Conservation (phyloP, 345 rosid genomes). For the Laguncularia racemosa region DNA sequence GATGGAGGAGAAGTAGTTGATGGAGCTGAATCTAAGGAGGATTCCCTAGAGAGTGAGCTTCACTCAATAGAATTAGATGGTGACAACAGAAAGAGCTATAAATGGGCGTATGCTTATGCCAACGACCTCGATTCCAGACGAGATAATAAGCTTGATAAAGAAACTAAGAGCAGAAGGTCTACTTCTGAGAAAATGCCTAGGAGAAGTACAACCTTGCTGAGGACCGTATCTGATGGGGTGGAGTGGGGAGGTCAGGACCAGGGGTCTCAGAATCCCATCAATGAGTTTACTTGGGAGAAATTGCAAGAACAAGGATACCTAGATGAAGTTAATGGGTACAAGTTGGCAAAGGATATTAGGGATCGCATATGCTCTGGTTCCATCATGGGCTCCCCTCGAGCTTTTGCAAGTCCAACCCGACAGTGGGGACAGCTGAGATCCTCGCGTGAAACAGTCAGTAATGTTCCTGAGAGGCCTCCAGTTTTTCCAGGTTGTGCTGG, state of each 20-base stretch:
- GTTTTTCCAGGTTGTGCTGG: constrained; percentile 35
- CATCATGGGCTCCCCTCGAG: constrained; percentile 38
- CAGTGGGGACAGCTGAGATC: constrained; percentile 15
- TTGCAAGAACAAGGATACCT: constrained; percentile 30
- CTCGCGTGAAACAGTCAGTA: constrained; percentile 20
- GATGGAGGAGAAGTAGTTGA: constrained; percentile 67
- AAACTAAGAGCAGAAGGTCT: constrained; percentile 53
- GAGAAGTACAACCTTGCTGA: constrained; percentile 55
- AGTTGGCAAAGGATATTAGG: constrained; percentile 50
- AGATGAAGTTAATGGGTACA: constrained; percentile 65
- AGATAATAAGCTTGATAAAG: constrained; percentile 24
- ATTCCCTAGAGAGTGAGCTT: constrained; percentile 76
- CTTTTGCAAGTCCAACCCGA: constrained; percentile 43
- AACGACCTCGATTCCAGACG: constrained; percentile 27
- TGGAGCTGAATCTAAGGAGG: constrained; percentile 40
- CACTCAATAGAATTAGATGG: constrained; percentile 78
- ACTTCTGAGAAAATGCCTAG: constrained; percentile 43
- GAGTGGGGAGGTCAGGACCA: constrained; percentile 57
- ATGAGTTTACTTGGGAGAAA: constrained; percentile 55
- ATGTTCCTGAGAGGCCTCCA: constrained; percentile 51
- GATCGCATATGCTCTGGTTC: constrained; percentile 51
- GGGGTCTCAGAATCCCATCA: constrained; percentile 33
- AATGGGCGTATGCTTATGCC: constrained; percentile 44
- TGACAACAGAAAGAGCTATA: constrained; percentile 53
- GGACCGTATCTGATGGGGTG: constrained; percentile 83